Conservation (phyloP, 2,329 filamentous ascomycete species). For the Magnaporthiopsis poae region DNA sequence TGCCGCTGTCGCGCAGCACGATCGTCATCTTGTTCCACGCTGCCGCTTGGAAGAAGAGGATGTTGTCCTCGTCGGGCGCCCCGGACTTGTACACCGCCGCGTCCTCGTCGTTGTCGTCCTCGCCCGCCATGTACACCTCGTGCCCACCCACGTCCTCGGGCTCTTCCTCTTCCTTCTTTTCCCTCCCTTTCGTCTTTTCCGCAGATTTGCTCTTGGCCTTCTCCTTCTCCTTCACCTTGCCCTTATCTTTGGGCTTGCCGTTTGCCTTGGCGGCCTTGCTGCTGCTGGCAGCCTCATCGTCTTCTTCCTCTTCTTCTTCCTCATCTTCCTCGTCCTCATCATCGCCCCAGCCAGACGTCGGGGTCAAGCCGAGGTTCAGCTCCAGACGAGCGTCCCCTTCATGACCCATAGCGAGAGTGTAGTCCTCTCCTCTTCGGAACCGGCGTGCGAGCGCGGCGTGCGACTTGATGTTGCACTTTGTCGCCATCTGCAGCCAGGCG, state of each 20-base stretch:
- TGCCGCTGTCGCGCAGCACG: conserved; percentile 76
- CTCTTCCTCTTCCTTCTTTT: conserved; percentile 20
- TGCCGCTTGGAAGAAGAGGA: conserved; percentile 52
- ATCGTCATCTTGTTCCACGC: conserved; percentile 87
- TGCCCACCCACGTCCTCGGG: conserved; percentile 54
- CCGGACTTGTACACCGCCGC: conserved; percentile 79
- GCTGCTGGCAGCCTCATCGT: background rate
- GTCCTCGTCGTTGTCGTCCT: conserved; percentile 56
- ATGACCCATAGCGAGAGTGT: conserved; percentile 83
- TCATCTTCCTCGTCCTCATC: conserved; percentile 36
- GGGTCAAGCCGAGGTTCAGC: conserved; percentile 77
- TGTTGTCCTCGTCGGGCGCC: conserved; percentile 54
- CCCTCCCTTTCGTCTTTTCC: conserved; percentile 14
- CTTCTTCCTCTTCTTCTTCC: conserved; percentile 18
- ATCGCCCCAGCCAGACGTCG: conserved; percentile 71
- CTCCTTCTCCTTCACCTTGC: conserved; percentile 21
- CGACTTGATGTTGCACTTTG: conserved; percentile 61
- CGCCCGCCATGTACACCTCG: conserved; percentile 88
- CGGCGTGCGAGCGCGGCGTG: conserved; percentile 73
- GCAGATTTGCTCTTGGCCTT: conserved; percentile 11
- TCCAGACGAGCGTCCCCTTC: conserved; percentile 71
- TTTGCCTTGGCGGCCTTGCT: conserved; percentile 23
- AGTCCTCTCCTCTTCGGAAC: conserved; percentile 80
- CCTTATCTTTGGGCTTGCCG: conserved; percentile 23
- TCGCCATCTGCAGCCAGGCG: conserved; percentile 80